phyloP scores from a whole-genome alignment of 805 yeast genomes.

The Yarrowia hollandica region DNA sequence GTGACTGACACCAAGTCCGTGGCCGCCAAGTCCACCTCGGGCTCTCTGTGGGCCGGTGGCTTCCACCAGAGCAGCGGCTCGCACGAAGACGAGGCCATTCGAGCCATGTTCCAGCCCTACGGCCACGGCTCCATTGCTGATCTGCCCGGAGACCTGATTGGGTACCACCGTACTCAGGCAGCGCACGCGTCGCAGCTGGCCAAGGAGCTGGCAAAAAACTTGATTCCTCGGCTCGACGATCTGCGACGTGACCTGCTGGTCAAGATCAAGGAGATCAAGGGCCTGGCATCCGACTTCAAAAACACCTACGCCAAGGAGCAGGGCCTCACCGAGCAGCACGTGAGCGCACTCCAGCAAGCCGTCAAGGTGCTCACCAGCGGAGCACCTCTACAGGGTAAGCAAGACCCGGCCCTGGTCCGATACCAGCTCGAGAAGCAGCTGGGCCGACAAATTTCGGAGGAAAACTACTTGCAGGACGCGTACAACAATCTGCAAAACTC shows the following conservation, averaged over 20 bases:
- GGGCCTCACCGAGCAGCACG: slow-evolving; percentile 58
- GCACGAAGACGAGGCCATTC: slow-evolving; percentile 45
- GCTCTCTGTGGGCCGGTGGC: slow-evolving; percentile 22
- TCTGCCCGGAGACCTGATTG: slow-evolving; percentile 66
- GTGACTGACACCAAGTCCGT: slow-evolving; percentile 28
- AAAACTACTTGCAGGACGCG: slow-evolving; percentile 84
- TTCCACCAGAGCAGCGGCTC: neutral
- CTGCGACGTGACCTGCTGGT: slow-evolving; percentile 72
- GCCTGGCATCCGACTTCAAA: slow-evolving; percentile 80
- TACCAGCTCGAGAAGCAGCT: slow-evolving; percentile 72
- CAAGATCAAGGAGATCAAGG: slow-evolving; percentile 83
- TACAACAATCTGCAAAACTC: slow-evolving; percentile 81
- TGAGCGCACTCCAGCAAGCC: slow-evolving; percentile 57
- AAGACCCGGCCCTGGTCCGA: slow-evolving; percentile 83
- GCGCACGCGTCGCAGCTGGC: slow-evolving; percentile 57
- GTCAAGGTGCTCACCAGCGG: slow-evolving; percentile 39
- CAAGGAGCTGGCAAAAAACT: slow-evolving; percentile 59
- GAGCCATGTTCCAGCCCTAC: slow-evolving; percentile 58
- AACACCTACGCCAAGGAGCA: slow-evolving; percentile 71
- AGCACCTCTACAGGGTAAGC: slow-evolving; percentile 50
- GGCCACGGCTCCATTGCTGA: slow-evolving; percentile 85
- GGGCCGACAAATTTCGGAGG: slow-evolving; percentile 75
- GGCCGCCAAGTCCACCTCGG: slow-evolving; percentile 19
- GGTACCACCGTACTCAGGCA: slow-evolving; percentile 64
- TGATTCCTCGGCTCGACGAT: slow-evolving; percentile 67